Evolutionary conservation across 2,329 filamentous ascomycete genomes (phyloP).

Genomic region (Fusarium stilboides): DNA sequence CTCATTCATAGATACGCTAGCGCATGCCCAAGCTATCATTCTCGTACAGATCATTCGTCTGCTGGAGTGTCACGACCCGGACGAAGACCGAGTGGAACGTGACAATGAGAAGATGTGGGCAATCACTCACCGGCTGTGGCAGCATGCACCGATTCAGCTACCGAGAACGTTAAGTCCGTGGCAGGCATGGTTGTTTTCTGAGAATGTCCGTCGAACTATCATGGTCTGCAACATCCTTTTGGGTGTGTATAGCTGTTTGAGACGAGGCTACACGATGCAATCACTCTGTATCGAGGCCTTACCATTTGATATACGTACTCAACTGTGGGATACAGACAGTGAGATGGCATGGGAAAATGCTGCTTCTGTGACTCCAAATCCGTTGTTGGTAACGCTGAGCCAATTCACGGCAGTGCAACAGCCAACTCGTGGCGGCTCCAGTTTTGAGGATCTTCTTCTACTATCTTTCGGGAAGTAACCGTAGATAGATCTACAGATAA

Average conservation of each 20-base stretch:
- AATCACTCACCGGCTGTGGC: not conserved
- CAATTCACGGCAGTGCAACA: not conserved
- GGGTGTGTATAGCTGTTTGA: not conserved
- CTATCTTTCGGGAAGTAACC: not conserved
- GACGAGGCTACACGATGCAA: constrained; percentile 15
- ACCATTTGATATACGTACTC: constrained; percentile 11
- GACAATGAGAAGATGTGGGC: constrained; percentile 18
- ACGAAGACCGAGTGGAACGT: not conserved
- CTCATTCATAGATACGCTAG: constrained; percentile 8
- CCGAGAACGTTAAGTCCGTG: constrained; percentile 8
- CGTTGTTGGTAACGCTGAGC: not conserved
- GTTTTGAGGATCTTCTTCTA: constrained; percentile 13
- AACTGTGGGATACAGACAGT: constrained; percentile 1
- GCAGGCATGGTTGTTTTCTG: constrained; percentile 23
- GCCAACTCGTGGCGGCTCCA: rapidly evolving
- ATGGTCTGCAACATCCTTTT: constrained; percentile 20
- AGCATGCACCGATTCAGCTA: constrained; percentile 1
- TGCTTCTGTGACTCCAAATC: rapidly evolving
- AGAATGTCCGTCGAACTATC: constrained; percentile 11
- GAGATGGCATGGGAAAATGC: constrained; percentile 1
- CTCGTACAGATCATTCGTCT: constrained; percentile 11
- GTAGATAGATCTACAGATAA: too few relatives aligned
- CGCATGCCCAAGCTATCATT: constrained; percentile 7
- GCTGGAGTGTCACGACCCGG: rapidly evolving
- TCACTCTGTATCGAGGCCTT: constrained; percentile 15